Base-by-base conservation (phyloP, 2,329 filamentous ascomycete genomes). In the Neonectria magnoliae region DNA sequence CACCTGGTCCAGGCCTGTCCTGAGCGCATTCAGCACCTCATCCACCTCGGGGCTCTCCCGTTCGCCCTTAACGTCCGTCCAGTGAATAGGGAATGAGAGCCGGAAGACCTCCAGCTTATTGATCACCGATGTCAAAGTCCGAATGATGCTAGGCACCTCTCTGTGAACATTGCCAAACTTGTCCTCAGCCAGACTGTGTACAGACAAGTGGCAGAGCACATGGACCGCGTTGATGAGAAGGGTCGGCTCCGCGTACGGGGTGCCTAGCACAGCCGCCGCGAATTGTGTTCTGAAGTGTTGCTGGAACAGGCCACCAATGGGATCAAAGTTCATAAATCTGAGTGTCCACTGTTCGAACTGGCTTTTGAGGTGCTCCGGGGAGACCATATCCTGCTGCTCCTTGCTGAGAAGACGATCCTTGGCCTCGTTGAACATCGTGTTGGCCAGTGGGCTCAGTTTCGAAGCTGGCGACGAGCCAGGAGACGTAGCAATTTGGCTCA, bases 151-250 rank as follows among this genome's bases (percentile, higher is more conserved):
- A 1, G 92, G 88, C 2, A 98, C 89, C 68, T 96, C 92, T 47
- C 89, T 85, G 69, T 97, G 91, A n/a, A 97, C 95, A 71, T 93
- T 92, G 14, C 95, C 95, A 75, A 90, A 96, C 51, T 86, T 86
- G 76, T 98, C 95, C 78, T 98, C 94, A 4, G 83, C 82, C 58
- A 98, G 80, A 77, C 92, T 95, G 66, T 87, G 87, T 4, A 93
- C 86, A 0, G 92, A 87, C 29, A 98, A 84, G 54, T 86, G 84
- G 13, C 88, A 88, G 42, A 96, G 81, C 0, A 91, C 87, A 64
- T 89, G 88, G n/a, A 90, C 84, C 1, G 93, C 91, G 75, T 95
- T 89, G 55, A 91, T 79, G 69, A 93, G 90, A 16, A 91, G 81
- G 31, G 87, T 87, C 1, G 88, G 81, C 74, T 92, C 89, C 3